Base-by-base conservation (phyloP, 345 rosid species). In the Eucalyptus globulus region DNA sequence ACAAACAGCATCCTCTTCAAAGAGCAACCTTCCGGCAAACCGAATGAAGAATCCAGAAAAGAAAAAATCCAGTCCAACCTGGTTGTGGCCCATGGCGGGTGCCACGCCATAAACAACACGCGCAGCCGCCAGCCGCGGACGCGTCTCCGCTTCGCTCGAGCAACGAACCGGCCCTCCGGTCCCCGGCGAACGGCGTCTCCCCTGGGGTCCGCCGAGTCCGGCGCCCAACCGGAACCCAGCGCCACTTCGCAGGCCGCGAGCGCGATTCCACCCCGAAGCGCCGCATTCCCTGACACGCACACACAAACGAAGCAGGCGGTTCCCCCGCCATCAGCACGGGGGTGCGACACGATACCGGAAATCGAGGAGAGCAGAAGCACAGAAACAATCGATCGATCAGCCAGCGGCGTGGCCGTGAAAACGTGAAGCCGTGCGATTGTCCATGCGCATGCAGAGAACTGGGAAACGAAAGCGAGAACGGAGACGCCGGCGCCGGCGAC, bases 21-120 rank as follows among this genome's bases (percentile, higher is more conserved):
- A 76, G 85, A 21, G 83, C 2, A 76, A 76, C 9, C 27, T 76
- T 76, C 85, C 14, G 29, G 15, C 2, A 86, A 49, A 21, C 87
- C 15, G 29, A 53, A 34, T n/a, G 47, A 40, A 53, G 45, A 86
- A 26, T 86, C 62, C 67, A 10, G 29, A 86, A 86, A 51, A 53
- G 29, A 56, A 86, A 86, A 53, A 51, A 22, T n/a, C 14, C 24
- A 21, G 87, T 87, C 9, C 85, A 90, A 95, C 97, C 99, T 95
- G 91, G 94, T 96, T 96, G 93, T 96, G 99, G 87, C 99, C 99
- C 95, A 97, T 89, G 53, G 99, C 99, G 16, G 99, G 92, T 87
- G 98, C 97, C 24, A 96, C 97, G 87, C 94, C 91, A 76, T 93
- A 97, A 49, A 97, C 93, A 86, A 97, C 92, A 88, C 94, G 93